phyloP scores from a whole-genome alignment of 768 basidiomycete genomes.

The Glaciozyma martinii region DNA sequence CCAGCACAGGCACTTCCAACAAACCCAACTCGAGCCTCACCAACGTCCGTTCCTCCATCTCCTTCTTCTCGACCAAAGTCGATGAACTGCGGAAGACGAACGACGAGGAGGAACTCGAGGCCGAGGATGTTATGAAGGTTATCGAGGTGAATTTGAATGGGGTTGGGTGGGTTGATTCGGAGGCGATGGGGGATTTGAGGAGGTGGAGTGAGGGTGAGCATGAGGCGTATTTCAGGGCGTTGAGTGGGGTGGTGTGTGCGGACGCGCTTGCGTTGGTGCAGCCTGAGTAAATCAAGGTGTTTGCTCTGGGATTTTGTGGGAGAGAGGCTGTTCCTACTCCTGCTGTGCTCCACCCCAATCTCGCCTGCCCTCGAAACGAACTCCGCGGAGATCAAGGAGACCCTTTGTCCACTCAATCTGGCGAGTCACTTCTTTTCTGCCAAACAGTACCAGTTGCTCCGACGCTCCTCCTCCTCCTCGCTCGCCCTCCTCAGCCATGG shows the following conservation, averaged over 20 bases:
- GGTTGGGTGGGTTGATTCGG: constrained; percentile 18
- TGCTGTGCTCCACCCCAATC: no score
- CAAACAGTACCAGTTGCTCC: no score
- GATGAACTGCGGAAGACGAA: neutral
- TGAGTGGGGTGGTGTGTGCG: constrained; percentile 8
- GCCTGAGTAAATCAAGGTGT: no score
- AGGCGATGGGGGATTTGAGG: constrained; percentile 22
- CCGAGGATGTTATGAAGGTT: constrained; percentile 17
- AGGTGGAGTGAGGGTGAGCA: neutral
- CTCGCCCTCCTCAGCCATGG: no score
- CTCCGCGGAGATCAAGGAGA: no score
- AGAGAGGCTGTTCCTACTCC: no score
- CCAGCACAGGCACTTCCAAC: neutral
- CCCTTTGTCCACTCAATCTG: neutral
- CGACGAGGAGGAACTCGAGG: constrained; percentile 5
- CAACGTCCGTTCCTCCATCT: constrained; percentile 11
- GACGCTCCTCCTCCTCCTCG: neutral
- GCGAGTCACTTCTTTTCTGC: neutral
- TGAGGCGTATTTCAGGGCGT: neutral
- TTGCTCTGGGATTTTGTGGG: no score
- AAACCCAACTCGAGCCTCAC: constrained; percentile 6
- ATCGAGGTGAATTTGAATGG: constrained; percentile 11
- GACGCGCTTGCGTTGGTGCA: constrained; percentile 10
- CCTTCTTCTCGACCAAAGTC: constrained; percentile 13
- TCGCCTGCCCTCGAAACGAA: no score